Evolutionary conservation across 441 rosid species (phyloP), one percentile per base, ranked within the genome.

Genomic region (Adansonia madagascariensis): DNA sequence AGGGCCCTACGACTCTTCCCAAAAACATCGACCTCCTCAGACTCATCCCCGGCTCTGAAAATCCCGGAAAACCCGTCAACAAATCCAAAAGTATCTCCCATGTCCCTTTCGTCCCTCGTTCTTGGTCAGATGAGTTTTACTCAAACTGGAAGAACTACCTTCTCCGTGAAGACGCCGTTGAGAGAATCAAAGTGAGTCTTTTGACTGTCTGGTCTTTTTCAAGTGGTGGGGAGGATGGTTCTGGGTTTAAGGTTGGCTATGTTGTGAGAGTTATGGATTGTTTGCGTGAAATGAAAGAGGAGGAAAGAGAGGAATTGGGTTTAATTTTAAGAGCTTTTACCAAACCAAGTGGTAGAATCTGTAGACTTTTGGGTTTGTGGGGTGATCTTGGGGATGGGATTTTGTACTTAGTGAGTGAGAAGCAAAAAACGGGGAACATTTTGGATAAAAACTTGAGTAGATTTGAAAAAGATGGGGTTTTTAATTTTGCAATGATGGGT

Each of bases 11-110:
- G 27, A 77, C 82, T 72, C 94, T 95, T 73, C 98, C 98, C 81
- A 95, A 91, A 81, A 95, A 95, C 86, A 92, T 95, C 82, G 99
- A 95, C 73, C 96, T 93, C 55, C 95, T 95, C 68, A 87, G 97
- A 60, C 75, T 92, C 1, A 68, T 89, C 77, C 82, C 91, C 18
- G 80, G 80, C 5, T 80, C 80, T 0, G 63, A 18, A 35, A 55
- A 35, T 39, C 71, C 82, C 77, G 18, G 7, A 15, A 80, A 79
- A 18, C 73, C 82, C 77, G 22, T 35, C 4, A 12, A 73, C 2
- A 20, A 39, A 11, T 8, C 68, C 17, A 65, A 31, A 31, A 75
- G 44, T 75, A 44, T 0, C 49, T 57, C 43, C 44, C 76, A 24
- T 12, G 79, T 77, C 78, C 78, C 68, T 43, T 88, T 86, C 55